Evolutionary conservation across 108 stramenopile genomes (phyloP), one percentile per base, ranked within the genome.

Genomic region (Tribonema minus): DNA sequence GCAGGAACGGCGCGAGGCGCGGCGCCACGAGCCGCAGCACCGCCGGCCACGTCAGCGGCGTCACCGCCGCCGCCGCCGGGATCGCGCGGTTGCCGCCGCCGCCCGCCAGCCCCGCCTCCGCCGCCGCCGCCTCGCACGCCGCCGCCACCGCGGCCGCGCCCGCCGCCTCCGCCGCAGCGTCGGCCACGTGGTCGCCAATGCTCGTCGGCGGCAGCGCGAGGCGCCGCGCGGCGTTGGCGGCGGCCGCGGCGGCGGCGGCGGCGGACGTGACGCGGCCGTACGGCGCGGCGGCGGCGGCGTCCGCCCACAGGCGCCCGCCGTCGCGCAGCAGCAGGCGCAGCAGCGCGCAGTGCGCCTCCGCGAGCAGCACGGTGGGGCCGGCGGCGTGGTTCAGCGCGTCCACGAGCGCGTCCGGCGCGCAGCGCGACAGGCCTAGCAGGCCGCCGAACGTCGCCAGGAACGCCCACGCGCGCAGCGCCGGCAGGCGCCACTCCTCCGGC

Each of bases 1-100:
- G 65, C 7, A 39, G 38, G 37, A 61, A 78, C 9, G 77, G 77
- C 9, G 33, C 36, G 64, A 78, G 67, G 68, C 58, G 59, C 2
- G 77, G 77, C 2, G 68, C 67, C 31, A 67, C 61, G 3, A 78
- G 58, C 3, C 41, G 67, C n/a, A 70, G 35, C 12, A 78, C 68
- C n/a, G 68, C 41, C 37, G 31, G 59, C 77, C 77, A 78, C 34
- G 77, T 78, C 35, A 68, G 67, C 15, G 77, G 28, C 29, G 77
- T 78, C 27, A 78, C 77, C 61, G 12, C 27, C 1, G 12, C 67
- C 3, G 32, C 67, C 26, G 32, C 58, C 9, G 35, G 58, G 27
- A 25, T 32, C 34, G 28, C n/a, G 30, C 71, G 71, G 37, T 27
- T 58, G 2, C 71, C 15, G 33, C 38, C 37, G 36, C 23, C 7